Evolutionary conservation across 1,284 basidiomycete species (phyloP).

Genomic region (Cystobasidiaceae sp.): DNA sequence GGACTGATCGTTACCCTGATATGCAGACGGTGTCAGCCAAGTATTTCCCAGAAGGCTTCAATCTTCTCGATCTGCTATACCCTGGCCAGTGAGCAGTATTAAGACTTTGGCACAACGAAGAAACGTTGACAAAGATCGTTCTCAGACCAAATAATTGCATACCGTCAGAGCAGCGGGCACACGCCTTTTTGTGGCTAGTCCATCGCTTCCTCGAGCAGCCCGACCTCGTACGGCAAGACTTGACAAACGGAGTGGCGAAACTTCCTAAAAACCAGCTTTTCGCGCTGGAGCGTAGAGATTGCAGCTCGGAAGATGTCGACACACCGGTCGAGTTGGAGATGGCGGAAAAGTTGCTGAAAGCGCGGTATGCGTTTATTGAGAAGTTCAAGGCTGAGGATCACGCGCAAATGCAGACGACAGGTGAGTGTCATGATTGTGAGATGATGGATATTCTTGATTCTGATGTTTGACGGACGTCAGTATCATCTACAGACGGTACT

Average conservation of each 20-base stretch:
- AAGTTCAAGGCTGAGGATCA: conserved; percentile 2
- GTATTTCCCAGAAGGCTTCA: conserved; percentile 68
- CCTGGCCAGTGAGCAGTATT: conserved; percentile 46
- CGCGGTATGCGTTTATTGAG: conserved; percentile 8
- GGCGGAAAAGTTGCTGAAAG: conserved; percentile 32
- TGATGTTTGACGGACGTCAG: too few species aligned
- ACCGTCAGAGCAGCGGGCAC: conserved; percentile 63
- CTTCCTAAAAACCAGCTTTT: conserved; percentile 2
- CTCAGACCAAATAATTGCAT: conserved; percentile 51
- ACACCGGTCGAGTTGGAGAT: conserved; percentile 32
- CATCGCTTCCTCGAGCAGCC: conserved; percentile 66
- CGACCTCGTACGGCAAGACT: not conserved
- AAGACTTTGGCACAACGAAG: too few species aligned
- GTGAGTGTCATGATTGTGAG: too few species aligned
- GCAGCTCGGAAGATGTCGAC: conserved; percentile 37
- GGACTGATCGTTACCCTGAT: not conserved
- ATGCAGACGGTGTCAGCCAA: conserved; percentile 33
- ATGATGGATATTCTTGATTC: too few species aligned
- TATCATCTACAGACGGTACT: too few species aligned
- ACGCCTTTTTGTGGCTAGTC: conserved; percentile 70
- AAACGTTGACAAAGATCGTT: too few species aligned
- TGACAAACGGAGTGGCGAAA: conserved; percentile 7
- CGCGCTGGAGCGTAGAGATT: not conserved
- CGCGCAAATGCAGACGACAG: not conserved
- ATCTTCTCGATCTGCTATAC: conserved; percentile 74